Evolutionary conservation across 140 eudicot species (phyloP).

Genomic region (Stevia rebaudiana): DNA sequence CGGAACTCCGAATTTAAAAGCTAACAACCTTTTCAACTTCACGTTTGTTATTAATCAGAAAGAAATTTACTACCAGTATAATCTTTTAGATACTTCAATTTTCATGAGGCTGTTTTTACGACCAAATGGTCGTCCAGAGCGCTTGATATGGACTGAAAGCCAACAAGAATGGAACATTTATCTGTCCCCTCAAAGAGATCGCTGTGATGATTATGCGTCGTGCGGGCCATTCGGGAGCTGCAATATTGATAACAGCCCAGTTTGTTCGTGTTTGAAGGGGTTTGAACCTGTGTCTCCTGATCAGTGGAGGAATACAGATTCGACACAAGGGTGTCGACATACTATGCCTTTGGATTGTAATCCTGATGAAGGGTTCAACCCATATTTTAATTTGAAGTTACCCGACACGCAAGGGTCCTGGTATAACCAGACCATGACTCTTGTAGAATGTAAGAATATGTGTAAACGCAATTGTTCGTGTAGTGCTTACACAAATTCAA

Average conservation of each 20-base stretch:
- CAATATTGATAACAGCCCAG: slow-evolving; percentile 20
- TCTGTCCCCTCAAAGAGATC: neutral
- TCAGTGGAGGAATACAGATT: slow-evolving; percentile 25
- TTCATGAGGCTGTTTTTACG: slow-evolving; percentile 5
- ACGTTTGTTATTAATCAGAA: neutral
- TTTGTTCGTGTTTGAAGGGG: slow-evolving; percentile 31
- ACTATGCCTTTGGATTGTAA: slow-evolving; percentile 9
- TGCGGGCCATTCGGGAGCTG: slow-evolving; percentile 36
- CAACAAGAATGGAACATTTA: slow-evolving; percentile 9
- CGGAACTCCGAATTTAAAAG: neutral
- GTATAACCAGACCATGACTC: too few species aligned
- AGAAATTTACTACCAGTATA: slow-evolving; percentile 3
- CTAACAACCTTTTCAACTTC: neutral
- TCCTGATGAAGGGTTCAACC: too few species aligned
- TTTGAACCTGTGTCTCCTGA: slow-evolving; percentile 20
- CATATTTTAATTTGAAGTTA: too few species aligned
- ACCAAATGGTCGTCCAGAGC: slow-evolving; percentile 1
- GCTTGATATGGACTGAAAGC: slow-evolving; percentile 11
- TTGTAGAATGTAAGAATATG: slow-evolving; percentile 1
- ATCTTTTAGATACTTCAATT: neutral
- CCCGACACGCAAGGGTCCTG: too few species aligned
- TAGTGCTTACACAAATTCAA: slow-evolving; percentile 20
- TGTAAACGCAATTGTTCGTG: slow-evolving; percentile 28
- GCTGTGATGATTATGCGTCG: slow-evolving; percentile 23
- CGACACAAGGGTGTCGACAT: slow-evolving; percentile 29